Evolutionary conservation across 139 green algal species (phyloP), one percentile per base, ranked within the genome.

Genomic region (Astrephomene gubernaculifera): DNA sequence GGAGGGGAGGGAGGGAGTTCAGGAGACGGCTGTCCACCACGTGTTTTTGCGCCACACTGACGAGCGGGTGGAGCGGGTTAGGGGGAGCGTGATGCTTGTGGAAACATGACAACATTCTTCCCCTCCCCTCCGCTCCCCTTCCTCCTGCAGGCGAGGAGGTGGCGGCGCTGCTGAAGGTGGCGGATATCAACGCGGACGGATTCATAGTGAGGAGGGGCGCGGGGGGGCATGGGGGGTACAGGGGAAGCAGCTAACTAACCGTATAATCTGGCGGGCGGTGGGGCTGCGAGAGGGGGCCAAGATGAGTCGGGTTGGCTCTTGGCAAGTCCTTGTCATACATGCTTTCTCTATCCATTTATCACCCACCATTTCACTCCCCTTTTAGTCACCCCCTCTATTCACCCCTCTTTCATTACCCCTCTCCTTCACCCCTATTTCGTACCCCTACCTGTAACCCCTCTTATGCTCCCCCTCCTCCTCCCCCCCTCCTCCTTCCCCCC

Each of bases 141-240:
- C 68, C 22, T 5, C 22, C 68, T 39, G 71, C 73, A 81, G 74
- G 61, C 39, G 52, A 64, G 25, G 74, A 82, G 27, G 54, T 44
- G 17, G 36, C 38, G 54, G 54, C 27, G 36, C 54, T 82, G 35
- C 74, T 82, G 29, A 35, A 45, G 25, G 22, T 25, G 2, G 54
- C 54, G 25, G 74, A 82, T 25, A 31, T 82, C 54, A 82, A 82
- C 36, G 38, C 54, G 24, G 74, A 82, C 39, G 74, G 74, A 7
- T 82, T 71, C 54, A 41, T 82, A 3, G 74, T 82, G 57, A 52
- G 72, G 33, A 22, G 64, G 2, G 64, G n/a, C 38, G 4, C 38
- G 38, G 14, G 67, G 10, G 33, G 64, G 17, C 29, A 2, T 33
- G 25, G 31, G 5, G 10, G n/a, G 64, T 7, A 9, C 17, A n/a